Base-by-base conservation (phyloP, 1,284 basidiomycete species). In the Puccinia hordei region DNA sequence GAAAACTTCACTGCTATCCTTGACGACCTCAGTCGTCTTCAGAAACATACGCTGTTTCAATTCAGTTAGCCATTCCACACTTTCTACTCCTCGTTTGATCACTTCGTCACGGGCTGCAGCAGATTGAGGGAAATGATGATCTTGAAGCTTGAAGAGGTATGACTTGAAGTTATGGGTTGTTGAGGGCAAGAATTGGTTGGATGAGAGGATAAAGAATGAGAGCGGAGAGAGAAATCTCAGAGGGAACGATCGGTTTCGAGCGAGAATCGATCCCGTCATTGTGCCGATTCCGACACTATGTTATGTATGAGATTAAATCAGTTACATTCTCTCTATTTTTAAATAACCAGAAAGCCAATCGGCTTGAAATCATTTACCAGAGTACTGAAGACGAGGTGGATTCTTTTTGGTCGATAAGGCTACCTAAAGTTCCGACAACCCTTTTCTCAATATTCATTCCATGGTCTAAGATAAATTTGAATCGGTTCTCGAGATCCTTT, bases 201-300 rank as follows among this genome's bases (percentile, higher is more conserved):
- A 80, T 44, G 68, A 72, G 41, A 80, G 33, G 13, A 63, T 13
- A 15, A 80, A 65, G 59, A 80, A 80, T 51, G 78, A 33, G 8
- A 80, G 30, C 9, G 78, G 78, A 22, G 46, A 72, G 13, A 80
- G 15, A 44, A 80, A 80, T 22, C 78, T 72, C 15, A 80, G 55
- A 10, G 68, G 69, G 10, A 80, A 61, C 24, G 78, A 61, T 80
- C 78, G 33, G 33, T 73, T 80, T 72, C 78, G 53, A n/a, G 78
- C 57, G 1, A 80, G 46, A 30, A 80, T 80, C 22, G 78, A 80
- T 72, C 78, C 78, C 35, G 78, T 72, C 57, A 80, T 72, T 13
- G 78, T 73, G 44, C 78, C 68, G 38, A 80, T 80, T 65, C 68
- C 78, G 30, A 80, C 68, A 65, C 78, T 80, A 35, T n/a, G 15